A percentile compares a stretch with the other conserved stretches of the same genome.
Conservation (phyloP, 2,329 filamentous ascomycete genomes). For the Dothistroma pini region DNA sequence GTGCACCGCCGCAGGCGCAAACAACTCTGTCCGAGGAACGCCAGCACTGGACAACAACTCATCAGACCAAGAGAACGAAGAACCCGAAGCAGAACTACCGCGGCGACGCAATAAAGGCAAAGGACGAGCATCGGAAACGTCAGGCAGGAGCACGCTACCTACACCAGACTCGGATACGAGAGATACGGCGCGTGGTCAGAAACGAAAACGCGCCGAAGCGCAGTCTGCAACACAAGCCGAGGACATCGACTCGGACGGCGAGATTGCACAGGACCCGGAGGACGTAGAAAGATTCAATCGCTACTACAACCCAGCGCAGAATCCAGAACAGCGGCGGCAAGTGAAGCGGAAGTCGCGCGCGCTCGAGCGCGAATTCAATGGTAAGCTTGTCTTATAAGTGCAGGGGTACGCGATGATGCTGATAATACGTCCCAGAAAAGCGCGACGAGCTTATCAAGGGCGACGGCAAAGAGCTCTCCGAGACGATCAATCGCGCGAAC, state of each 20-base stretch:
- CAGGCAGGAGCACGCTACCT: conserved; percentile 33
- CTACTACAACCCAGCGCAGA: conserved; percentile 79
- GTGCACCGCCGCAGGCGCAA: conserved; percentile 8
- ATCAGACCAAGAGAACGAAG: conserved; percentile 47
- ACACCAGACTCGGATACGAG: conserved; percentile 39
- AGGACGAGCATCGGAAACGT: conserved; percentile 35
- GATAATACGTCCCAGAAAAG: conserved; percentile 53
- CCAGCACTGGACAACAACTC: conserved; percentile 9
- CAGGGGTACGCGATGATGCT: not conserved
- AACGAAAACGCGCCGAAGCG: conserved; percentile 24
- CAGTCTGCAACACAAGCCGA: conserved; percentile 12
- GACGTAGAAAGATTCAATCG: conserved; percentile 32
- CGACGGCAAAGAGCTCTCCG: conserved; percentile 52
- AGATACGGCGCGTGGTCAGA: conserved; percentile 23
- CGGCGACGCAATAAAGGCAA: conserved; percentile 43
- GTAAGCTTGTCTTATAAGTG: conserved; percentile 36
- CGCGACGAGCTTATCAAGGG: conserved; percentile 66
- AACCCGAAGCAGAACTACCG: conserved; percentile 23
- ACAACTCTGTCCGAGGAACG: not conserved
- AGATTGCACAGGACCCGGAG: conserved; percentile 24
- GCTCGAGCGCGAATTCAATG: conserved; percentile 59
- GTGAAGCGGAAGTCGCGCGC: conserved; percentile 68
- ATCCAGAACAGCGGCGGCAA: conserved; percentile 66
- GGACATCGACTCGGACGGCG: conserved; percentile 12
- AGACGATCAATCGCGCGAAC: conserved; percentile 36